These are phyloP conservation scores for Kwoniella dendrophila DNA, from an alignment of 768 basidiomycete genomes.

Conservation along the genomic window DNA sequence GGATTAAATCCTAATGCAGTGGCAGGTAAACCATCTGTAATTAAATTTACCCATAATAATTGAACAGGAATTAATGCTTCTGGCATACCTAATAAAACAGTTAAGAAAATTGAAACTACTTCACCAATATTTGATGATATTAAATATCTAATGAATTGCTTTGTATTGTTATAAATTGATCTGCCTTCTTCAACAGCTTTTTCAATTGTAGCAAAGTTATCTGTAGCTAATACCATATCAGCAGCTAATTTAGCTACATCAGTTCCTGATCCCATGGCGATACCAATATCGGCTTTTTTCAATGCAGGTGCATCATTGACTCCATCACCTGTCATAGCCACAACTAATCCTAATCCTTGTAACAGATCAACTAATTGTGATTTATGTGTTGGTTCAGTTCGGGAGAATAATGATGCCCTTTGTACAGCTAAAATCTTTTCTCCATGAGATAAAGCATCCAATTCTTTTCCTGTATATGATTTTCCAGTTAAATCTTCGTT, in stretches of 20 bases:
- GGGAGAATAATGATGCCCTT: slow-evolving; percentile 82
- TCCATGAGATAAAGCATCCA: slow-evolving; percentile 75
- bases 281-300: slow-evolving; percentile 95
- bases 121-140: slow-evolving; percentile 97
- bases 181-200: slow-evolving; percentile 95
- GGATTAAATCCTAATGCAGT: slow-evolving; percentile 98
- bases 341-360: slow-evolving; percentile 86
- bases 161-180: slow-evolving; percentile 98
- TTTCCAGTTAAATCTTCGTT: slow-evolving; percentile 89
- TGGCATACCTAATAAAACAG: slow-evolving; percentile 98
- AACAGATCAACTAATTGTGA: slow-evolving; percentile 89
- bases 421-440: slow-evolving; percentile 87
- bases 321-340: slow-evolving; percentile 93
- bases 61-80: slow-evolving; percentile 97
- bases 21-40: slow-evolving; percentile 90
- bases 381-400: slow-evolving; percentile 95
- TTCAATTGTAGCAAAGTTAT: slow-evolving; percentile 97
- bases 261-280: slow-evolving; percentile 98
- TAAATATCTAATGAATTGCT: slow-evolving; percentile 98
- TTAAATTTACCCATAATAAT: slow-evolving; percentile 96
- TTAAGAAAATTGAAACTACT: slow-evolving; percentile 92
- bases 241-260: slow-evolving; percentile 98
- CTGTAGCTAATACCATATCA: slow-evolving; percentile 79
- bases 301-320: slow-evolving; percentile 98
- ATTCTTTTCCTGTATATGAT: slow-evolving; percentile 90